Base-by-base conservation (phyloP, 31 red algal species). In the Porphyra umbilicalis region DNA sequence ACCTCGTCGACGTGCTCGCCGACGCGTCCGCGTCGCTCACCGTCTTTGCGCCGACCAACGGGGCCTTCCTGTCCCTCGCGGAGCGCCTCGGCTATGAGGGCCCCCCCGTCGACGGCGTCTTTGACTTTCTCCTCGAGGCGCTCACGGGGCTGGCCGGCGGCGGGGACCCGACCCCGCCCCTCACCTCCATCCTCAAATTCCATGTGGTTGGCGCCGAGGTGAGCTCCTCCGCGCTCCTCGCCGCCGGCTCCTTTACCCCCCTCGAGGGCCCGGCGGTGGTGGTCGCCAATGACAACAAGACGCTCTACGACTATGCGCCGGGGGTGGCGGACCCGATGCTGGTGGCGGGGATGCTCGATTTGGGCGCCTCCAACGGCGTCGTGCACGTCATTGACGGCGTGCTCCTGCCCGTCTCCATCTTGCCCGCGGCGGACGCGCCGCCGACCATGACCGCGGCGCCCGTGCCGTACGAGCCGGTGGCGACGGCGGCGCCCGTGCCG, bases 281-380 rank as follows among this genome's bases (percentile, higher is more conserved):
- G 18, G 13, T 35, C 76, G 76, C 13, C 10, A 10, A 14, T 3
- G 34, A 34, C 10, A 30, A 78, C 18, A 13, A 29, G 9, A 78
- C 18, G 3, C 76, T 78, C 76, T 16, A 16, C 31, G 76, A 78
- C 35, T 10, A 30, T 14, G 76, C 76, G 35, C 34, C 76, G 76
- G 13, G 10, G 76, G 18, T 14, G 35, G 18, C 76, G 18, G n/a
- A 78, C n/a, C 34, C 76, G 10, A 13, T 13, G 3, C 18, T 78
- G 4, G 34, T 78, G 18, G 16, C 35, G 20, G 81, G 77, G 32
- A 94, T 86, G 67, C 29, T 29, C 15, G 35, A 78, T 29, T 10
- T 78, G n/a, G 18, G 31, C 13, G 76, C 76, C 4, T 35, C 76
- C 10, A 78, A 78, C n/a, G 76, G 76, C 6, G n/a, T 78, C 34